Conservation (phyloP, 345 rosid genomes). For the Gossypium rotundifolium region DNA sequence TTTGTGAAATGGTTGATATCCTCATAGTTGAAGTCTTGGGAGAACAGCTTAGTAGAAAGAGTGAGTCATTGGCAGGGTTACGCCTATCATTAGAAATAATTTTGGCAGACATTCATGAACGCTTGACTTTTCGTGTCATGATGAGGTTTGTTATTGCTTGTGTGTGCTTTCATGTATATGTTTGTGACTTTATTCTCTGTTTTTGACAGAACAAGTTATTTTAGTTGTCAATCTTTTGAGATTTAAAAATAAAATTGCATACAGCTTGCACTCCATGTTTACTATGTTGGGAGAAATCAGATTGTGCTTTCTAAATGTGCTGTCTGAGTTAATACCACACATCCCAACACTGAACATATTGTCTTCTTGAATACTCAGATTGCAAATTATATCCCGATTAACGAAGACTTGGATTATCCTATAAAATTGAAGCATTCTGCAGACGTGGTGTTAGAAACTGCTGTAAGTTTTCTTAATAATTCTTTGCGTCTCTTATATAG, state of each 20-base stretch:
- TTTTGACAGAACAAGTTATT: not conserved
- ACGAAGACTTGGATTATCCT: constrained; percentile 83
- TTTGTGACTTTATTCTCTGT: not conserved
- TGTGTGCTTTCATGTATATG: constrained; percentile 15
- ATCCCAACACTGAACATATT: not conserved
- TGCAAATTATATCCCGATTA: constrained; percentile 71
- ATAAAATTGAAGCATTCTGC: constrained; percentile 69
- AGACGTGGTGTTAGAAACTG: constrained; percentile 41
- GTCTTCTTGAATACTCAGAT: constrained; percentile 47
- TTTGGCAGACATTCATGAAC: constrained; percentile 82
- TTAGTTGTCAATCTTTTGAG: not conserved
- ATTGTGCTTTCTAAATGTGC: not conserved
- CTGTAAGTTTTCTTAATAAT: constrained; percentile 26
- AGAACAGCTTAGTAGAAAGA: constrained; percentile 71
- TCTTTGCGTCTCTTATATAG: not conserved
- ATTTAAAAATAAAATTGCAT: not conserved
- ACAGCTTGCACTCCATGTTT: not conserved
- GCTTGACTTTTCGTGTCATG: constrained; percentile 92
- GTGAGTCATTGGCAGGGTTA: constrained; percentile 77
- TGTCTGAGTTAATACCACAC: not conserved
- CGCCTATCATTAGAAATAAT: constrained; percentile 86
- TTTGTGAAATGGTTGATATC: constrained; percentile 91
- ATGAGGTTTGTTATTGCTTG: constrained; percentile 50
- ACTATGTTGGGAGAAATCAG: not conserved
- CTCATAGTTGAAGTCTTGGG: constrained; percentile 91